A percentile compares a stretch with the other conserved stretches of the same genome.
Conservation (phyloP, 2,329 filamentous ascomycete genomes). For the Colletotrichum chrysophilum region DNA sequence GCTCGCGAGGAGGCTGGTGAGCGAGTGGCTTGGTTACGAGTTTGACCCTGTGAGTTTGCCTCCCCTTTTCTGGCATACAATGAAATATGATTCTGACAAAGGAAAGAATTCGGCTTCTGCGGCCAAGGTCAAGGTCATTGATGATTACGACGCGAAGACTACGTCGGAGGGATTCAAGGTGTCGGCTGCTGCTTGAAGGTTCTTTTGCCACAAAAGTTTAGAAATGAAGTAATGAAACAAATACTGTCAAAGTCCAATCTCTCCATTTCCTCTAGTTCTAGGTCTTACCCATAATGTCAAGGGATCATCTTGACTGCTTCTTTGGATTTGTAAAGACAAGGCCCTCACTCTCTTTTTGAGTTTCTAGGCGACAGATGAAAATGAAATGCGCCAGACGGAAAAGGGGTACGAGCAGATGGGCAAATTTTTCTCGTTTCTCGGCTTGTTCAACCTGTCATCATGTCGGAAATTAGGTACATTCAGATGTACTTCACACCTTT, state of each 20-base stretch:
- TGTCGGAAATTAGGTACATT: not conserved
- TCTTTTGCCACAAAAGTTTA: not conserved
- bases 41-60: slow-evolving; percentile 68
- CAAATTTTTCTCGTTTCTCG: not conserved
- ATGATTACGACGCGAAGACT: slow-evolving; percentile 17
- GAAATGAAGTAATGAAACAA: not conserved
- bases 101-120: slow-evolving; percentile 45
- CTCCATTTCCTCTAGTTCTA: not conserved
- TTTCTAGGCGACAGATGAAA: not conserved
- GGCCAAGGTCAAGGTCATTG: slow-evolving; percentile 42
- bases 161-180: not conserved
- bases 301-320: not conserved
- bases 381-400: not conserved
- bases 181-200: not conserved
- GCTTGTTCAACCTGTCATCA: not conserved
- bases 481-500: not conserved
- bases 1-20: slow-evolving; percentile 75
- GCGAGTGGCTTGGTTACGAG: slow-evolving; percentile 83
- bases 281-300: not conserved
- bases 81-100: not conserved
- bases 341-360: not conserved
- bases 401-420: not conserved
- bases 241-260: not conserved
- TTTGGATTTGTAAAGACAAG: not conserved
- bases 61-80: not conserved